Percentiles rank a stretch among this genome's conserved stretches.
Conservation (phyloP, 1,139 yeast species). For the Sugiyamaella grinbergsii region DNA sequence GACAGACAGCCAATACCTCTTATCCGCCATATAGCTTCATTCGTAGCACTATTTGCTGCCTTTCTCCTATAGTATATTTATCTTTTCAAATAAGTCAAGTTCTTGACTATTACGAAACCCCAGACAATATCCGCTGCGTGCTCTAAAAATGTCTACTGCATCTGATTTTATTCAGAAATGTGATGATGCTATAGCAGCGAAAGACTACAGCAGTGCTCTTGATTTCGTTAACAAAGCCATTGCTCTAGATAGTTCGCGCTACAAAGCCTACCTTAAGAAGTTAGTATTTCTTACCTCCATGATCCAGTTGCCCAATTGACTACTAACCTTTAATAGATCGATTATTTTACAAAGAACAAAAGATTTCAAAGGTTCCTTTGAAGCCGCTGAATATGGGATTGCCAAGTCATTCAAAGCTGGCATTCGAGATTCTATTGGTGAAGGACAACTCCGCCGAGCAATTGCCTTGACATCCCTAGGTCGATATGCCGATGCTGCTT, state of each 20-base stretch:
- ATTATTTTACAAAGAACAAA: conserved; percentile 58
- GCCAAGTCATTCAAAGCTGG: conserved; percentile 55
- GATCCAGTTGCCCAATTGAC: too few relatives aligned
- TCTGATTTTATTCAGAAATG: conserved; percentile 16
- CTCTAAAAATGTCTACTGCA: not conserved
- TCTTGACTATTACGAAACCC: too few relatives aligned
- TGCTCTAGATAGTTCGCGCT: conserved; percentile 49
- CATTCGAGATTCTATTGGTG: conserved; percentile 55
- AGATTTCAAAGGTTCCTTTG: conserved; percentile 53
- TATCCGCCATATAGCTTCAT: too few relatives aligned
- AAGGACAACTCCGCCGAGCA: conserved; percentile 61
- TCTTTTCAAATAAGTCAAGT: too few relatives aligned
- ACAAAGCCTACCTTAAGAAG: conserved; percentile 37
- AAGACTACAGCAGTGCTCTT: conserved; percentile 46
- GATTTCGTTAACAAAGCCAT: conserved; percentile 41
- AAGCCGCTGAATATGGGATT: conserved; percentile 59
- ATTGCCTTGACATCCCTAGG: conserved; percentile 44
- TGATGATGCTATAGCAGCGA: conserved; percentile 43
- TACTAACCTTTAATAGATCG: conserved; percentile 46
- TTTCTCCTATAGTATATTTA: too few relatives aligned
- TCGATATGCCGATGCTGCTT: conserved; percentile 51
- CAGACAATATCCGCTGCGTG: not conserved
- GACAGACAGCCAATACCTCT: too few relatives aligned
- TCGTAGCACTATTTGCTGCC: too few relatives aligned
- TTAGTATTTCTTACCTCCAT: too few relatives aligned